Evolutionary conservation across 2,329 filamentous ascomycete species (phyloP).

Genomic region (Trichoderma sp.): DNA sequence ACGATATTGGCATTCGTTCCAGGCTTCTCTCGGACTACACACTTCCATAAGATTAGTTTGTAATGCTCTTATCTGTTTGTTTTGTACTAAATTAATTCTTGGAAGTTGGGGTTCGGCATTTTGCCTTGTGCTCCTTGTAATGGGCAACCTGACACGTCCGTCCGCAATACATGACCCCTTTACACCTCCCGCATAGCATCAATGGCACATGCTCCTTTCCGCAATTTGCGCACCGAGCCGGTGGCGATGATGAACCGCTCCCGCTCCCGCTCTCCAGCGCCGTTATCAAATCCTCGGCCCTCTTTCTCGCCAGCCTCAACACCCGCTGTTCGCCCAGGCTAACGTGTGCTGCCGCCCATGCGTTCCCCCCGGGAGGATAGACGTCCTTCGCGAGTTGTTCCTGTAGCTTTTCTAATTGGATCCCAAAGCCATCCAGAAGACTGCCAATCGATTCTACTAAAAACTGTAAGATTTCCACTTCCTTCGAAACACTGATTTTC

Average conservation of each 20-base stretch:
- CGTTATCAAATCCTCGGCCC: conserved; percentile 31
- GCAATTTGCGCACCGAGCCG: conserved; percentile 18
- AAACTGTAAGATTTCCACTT: conserved; percentile 32
- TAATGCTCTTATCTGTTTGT: too few species aligned
- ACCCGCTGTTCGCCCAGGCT: conserved; percentile 32
- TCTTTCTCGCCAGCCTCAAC: conserved; percentile 32
- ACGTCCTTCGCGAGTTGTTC: conserved; percentile 30
- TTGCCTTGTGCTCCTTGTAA: conserved; percentile 21
- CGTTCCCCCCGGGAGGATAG: conserved; percentile 33
- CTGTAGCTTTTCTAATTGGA: conserved; percentile 31
- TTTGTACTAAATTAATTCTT: background rate
- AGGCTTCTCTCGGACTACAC: too few species aligned
- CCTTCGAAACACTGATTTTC: conserved; percentile 33
- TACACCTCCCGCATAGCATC: conserved; percentile 22
- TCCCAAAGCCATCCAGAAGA: conserved; percentile 32
- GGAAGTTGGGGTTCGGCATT: conserved; percentile 7
- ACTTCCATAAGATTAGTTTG: too few species aligned
- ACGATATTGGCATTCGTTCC: too few species aligned
- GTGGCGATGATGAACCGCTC: background rate
- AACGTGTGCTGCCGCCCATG: conserved; percentile 36
- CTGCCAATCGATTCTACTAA: conserved; percentile 32
- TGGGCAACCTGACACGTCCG: conserved; percentile 19
- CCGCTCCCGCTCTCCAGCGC: background rate
- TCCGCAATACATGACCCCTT: conserved; percentile 19
- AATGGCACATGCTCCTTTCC: conserved; percentile 15